A percentile compares a stretch with the other conserved stretches of the same genome.
These are phyloP conservation scores for Ceratocystis colombiana DNA, from an alignment of 2,329 filamentous ascomycete genomes.

Conservation along the genomic window DNA sequence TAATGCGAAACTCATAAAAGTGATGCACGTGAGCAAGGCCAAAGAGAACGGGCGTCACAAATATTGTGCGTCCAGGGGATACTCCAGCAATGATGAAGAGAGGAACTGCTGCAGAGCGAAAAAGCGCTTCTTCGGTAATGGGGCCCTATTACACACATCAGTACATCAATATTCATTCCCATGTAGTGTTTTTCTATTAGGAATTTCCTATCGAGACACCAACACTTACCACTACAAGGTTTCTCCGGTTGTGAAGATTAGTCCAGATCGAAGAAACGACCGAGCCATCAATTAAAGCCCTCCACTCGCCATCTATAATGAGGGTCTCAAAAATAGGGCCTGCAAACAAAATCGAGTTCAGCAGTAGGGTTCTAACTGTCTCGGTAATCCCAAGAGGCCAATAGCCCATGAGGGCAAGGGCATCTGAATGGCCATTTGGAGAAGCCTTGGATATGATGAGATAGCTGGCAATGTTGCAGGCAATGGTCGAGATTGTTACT, in stretches of 20 bases:
- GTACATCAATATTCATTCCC: slow-evolving; percentile 7
- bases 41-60: slow-evolving; percentile 79
- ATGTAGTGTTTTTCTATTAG: slow-evolving; percentile 8
- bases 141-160: slow-evolving; percentile 44
- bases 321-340: slow-evolving; percentile 75
- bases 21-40: slow-evolving; percentile 91
- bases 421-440: slow-evolving; percentile 12
- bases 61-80: slow-evolving; percentile 52
- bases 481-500: slow-evolving; percentile 63
- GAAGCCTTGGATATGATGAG: slow-evolving; percentile 49
- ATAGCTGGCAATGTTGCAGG: slow-evolving; percentile 54
- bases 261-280: slow-evolving; percentile 51
- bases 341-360: slow-evolving; percentile 70
- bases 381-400: slow-evolving; percentile 65
- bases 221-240: slow-evolving; percentile 69
- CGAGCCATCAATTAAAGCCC: slow-evolving; percentile 48
- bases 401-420: slow-evolving; percentile 55
- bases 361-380: slow-evolving; percentile 50
- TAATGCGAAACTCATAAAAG: slow-evolving; percentile 85
- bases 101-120: slow-evolving; percentile 76
- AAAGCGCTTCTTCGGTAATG: slow-evolving; percentile 85
- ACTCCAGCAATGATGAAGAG: slow-evolving; percentile 64
- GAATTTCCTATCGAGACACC: not conserved
- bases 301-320: slow-evolving; percentile 61
- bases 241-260: slow-evolving; percentile 76